phyloP scores from a whole-genome alignment of 805 yeast species.

The Teunomyces atbi region DNA sequence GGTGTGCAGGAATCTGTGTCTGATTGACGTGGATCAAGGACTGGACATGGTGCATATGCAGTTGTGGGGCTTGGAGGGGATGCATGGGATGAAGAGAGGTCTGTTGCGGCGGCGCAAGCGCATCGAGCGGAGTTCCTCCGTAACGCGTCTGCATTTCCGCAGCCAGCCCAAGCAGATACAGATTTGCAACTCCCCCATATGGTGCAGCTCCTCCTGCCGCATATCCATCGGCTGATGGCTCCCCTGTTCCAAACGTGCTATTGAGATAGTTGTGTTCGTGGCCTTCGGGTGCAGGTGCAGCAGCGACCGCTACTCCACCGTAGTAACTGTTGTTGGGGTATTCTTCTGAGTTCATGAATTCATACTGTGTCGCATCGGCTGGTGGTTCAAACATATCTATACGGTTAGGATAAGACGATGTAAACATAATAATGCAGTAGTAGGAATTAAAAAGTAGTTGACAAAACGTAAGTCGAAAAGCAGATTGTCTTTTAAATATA shows the following conservation, averaged over 20 bases:
- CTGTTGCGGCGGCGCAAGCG: background rate
- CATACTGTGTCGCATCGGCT: conserved; percentile 5
- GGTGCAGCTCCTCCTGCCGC: background rate
- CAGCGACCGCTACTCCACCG: background rate
- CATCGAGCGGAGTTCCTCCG: background rate
- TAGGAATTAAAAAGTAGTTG: conserved; percentile 1
- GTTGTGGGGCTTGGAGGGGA: conserved; percentile 3
- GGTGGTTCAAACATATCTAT: conserved; percentile 19
- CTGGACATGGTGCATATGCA: background rate
- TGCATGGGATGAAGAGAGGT: conserved; percentile 2
- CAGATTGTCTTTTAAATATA: conserved; percentile 5
- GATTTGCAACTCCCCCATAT: background rate
- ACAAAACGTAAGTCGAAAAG: background rate
- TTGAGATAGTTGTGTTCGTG: conserved; percentile 2
- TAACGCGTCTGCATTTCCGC: background rate
- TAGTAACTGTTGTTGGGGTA: background rate
- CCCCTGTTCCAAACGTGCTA: background rate
- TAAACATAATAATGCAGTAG: conserved; percentile 2
- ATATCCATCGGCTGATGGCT: background rate
- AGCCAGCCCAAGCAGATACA: conserved; percentile 1
- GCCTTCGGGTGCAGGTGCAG: background rate
- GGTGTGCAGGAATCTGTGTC: background rate
- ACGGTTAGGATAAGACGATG: conserved; percentile 8
- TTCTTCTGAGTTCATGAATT: background rate
- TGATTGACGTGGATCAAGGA: background rate